A percentile compares a stretch with the other conserved stretches of the same genome.
Conservation (phyloP, 495 filamentous ascomycete genomes). For the Aspergillus carlsbadensis region DNA sequence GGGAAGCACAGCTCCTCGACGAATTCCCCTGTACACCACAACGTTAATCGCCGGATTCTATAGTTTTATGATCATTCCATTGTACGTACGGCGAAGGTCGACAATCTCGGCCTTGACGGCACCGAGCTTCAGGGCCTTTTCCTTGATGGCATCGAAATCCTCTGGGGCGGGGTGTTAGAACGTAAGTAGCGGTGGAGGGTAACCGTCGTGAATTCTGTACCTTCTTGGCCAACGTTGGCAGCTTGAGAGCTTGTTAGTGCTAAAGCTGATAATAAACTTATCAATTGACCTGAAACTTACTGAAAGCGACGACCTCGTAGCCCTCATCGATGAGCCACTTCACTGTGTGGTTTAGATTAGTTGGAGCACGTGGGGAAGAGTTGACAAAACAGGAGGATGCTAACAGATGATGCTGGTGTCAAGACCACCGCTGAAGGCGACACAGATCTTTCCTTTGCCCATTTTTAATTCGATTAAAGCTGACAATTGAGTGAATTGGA, state of each 20-base stretch:
- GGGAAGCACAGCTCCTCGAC: slow-evolving; percentile 85
- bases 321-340: slow-evolving; percentile 68
- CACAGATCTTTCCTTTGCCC: slow-evolving; percentile 31
- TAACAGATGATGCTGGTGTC: slow-evolving; percentile 64
- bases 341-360: slow-evolving; percentile 29
- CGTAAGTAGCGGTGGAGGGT: slow-evolving; percentile 7
- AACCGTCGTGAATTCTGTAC: slow-evolving; percentile 20
- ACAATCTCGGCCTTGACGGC: slow-evolving; percentile 44
- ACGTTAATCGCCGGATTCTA: neutral
- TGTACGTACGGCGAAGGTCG: slow-evolving; percentile 50
- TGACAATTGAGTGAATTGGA: slow-evolving; percentile 5
- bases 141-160: slow-evolving; percentile 65
- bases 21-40: slow-evolving; percentile 52
- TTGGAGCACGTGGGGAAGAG: neutral
- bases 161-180: slow-evolving; percentile 31
- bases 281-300: slow-evolving; percentile 31
- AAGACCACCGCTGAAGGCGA: slow-evolving; percentile 53
- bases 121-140: slow-evolving; percentile 56
- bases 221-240: slow-evolving; percentile 65
- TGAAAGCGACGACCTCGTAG: slow-evolving; percentile 68
- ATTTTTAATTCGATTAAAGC: slow-evolving; percentile 17
- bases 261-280: neutral
- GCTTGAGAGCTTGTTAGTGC: slow-evolving; percentile 25
- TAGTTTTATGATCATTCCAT: neutral
- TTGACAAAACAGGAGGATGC: slow-evolving; percentile 16